phyloP scores from a whole-genome alignment of 2,329 filamentous ascomycete species.

The Cladosporium velox region DNA sequence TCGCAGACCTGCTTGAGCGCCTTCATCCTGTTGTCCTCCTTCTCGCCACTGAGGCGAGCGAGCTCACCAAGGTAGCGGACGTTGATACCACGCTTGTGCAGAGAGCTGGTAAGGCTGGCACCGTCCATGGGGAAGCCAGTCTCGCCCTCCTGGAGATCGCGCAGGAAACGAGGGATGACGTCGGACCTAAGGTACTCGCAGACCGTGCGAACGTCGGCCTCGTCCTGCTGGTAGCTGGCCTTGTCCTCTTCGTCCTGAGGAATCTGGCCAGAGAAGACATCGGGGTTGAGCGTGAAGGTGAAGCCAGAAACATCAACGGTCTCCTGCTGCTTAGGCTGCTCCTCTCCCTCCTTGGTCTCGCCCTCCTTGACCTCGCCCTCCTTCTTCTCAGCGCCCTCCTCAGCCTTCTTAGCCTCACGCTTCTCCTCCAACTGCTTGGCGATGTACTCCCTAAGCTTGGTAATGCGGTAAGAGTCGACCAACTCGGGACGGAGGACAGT shows the following conservation, averaged over 20 bases:
- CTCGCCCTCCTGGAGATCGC: conserved; percentile 86
- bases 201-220: conserved; percentile 82
- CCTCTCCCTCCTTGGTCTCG: conserved; percentile 32
- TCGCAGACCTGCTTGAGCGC: conserved; percentile 75
- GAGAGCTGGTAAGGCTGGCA: conserved; percentile 79
- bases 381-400: conserved; percentile 25
- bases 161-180: conserved; percentile 80
- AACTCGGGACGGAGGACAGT: conserved; percentile 88
- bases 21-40: conserved; percentile 69
- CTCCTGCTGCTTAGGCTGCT: conserved; percentile 53
- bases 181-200: conserved; percentile 75
- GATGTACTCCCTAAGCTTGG: conserved; percentile 87
- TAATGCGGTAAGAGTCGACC: conserved; percentile 79
- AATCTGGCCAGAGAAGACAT: conserved; percentile 89
- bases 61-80: conserved; percentile 91
- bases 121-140: conserved; percentile 98
- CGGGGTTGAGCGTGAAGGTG: conserved; percentile 85
- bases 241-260: conserved; percentile 92
- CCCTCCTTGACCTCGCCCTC: conserved; percentile 26
- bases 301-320: conserved; percentile 86
- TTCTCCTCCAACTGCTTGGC: conserved; percentile 72
- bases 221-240: conserved; percentile 76
- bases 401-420: conserved; percentile 42
- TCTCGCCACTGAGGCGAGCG: conserved; percentile 60
- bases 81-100: conserved; percentile 98